Evolutionary conservation across 2,329 filamentous ascomycete species (phyloP), one percentile per base, ranked within the genome.

Genomic region (Zasmidium angulare): DNA sequence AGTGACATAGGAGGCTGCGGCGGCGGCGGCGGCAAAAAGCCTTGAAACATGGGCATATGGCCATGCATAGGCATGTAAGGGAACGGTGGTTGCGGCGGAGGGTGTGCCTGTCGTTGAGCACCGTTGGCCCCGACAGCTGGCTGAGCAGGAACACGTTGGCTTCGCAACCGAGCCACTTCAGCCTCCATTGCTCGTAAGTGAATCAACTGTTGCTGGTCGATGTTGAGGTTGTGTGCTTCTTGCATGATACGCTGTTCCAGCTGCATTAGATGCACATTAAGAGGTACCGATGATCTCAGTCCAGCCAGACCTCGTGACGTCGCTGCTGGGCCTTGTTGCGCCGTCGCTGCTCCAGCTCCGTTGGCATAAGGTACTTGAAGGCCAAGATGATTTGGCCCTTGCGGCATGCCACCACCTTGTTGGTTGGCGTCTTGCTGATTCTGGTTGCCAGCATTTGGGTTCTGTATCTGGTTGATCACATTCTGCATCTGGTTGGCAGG

Each of bases 181-280:
- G 78, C 76, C 61, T 89, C 83, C 61, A 95, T 78, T 17, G 86
- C 76, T 54, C 87, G 83, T n/a, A 92, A 77, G n/a, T 84, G 77
- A 50, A 86, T 82, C 3, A 93, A 72, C 71, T 95, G 89, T 31
- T 87, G 83, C 53, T 89, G 84, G 17, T 86, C 84, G 31, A 83
- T 70, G 49, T 87, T 84, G 19, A 93, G 77, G 46, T 77, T 78
- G 50, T 84, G 80, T 31, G 90, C 81, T 69, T 93, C 89, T 56
- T 86, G 83, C 65, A 87, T 80, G 22, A 95, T 80, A 55, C 89
- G 84, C 56, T 87, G 83, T 65, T 91, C 88, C 14, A 91, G 81
- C 46, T 87, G 82, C 31, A 82, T 78, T 31, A 95, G 76, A 56
- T 91, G 85, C 14, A 78, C 75, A 52, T 85, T 81, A 23, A 89